Percentiles rank a stretch among this genome's conserved stretches.
Conservation (phyloP, 208 protist genomes). For the Leishmania major region DNA sequence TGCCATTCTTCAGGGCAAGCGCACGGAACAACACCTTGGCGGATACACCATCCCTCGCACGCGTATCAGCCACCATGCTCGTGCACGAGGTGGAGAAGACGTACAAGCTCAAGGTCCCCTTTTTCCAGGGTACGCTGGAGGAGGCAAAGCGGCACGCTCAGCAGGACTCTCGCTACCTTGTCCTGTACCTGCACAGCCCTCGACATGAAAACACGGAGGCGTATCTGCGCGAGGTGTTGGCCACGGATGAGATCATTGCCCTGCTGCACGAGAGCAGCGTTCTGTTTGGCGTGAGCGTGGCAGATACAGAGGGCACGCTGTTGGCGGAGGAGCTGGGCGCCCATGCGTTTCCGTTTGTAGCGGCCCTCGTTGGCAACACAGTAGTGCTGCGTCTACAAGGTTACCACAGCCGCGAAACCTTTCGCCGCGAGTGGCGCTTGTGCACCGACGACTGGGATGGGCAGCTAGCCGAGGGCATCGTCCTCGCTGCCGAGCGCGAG, state of each 20-base stretch:
- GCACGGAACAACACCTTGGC: neutral
- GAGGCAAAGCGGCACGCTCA: constrained; percentile 60
- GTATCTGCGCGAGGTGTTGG: constrained; percentile 69
- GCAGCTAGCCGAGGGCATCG: constrained; percentile 61
- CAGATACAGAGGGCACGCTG: constrained; percentile 40
- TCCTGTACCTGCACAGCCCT: constrained; percentile 85
- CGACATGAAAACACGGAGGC: constrained; percentile 65
- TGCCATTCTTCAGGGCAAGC: neutral
- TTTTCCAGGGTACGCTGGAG: constrained; percentile 61
- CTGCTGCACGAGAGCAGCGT: constrained; percentile 52
- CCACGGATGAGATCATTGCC: constrained; percentile 41
- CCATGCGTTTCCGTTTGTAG: constrained; percentile 68
- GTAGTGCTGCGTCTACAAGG: constrained; percentile 67
- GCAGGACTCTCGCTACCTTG: constrained; percentile 47
- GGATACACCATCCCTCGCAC: neutral
- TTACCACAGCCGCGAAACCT: constrained; percentile 38
- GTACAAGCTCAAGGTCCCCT: constrained; percentile 56
- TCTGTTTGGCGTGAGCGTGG: constrained; percentile 64
- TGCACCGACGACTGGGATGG: constrained; percentile 72
- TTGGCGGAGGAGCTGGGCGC: constrained; percentile 56
- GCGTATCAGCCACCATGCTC: constrained; percentile 12
- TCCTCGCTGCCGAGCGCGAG: constrained; percentile 61
- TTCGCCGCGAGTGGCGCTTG: constrained; percentile 52
- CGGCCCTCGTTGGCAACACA: constrained; percentile 53
- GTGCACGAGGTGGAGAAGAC: constrained; percentile 32